Conservation (phyloP, 371 early-diverging fungal genomes). For the Phascolomyces articulosus region DNA sequence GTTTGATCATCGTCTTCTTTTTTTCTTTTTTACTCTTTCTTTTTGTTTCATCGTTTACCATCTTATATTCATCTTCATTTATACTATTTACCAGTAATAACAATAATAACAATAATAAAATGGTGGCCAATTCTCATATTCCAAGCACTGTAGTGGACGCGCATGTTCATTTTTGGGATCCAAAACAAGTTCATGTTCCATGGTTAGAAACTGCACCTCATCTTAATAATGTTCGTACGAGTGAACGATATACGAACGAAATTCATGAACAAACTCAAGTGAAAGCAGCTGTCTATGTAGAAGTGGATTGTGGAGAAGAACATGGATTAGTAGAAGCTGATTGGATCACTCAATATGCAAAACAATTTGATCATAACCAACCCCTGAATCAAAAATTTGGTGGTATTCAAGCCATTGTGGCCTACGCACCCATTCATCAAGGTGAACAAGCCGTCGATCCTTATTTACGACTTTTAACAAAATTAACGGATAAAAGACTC, state of each 20-base stretch:
- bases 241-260: slow-evolving; percentile 10
- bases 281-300: slow-evolving; percentile 21
- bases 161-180: slow-evolving; percentile 52
- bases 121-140: not conserved
- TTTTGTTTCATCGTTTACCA: no score
- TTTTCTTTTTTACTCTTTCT: not conserved
- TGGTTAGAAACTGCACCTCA: slow-evolving; percentile 24
- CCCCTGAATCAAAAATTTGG: slow-evolving; percentile 21
- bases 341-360: slow-evolving; percentile 39
- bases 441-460: slow-evolving; percentile 27
- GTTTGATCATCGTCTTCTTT: not conserved
- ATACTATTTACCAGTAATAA: no score
- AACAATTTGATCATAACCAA: slow-evolving; percentile 9
- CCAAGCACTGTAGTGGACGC: slow-evolving; percentile 25
- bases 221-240: slow-evolving; percentile 27
- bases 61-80: no score
- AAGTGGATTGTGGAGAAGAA: slow-evolving; percentile 31
- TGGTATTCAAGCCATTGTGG: slow-evolving; percentile 44
- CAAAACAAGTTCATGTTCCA: slow-evolving; percentile 33
- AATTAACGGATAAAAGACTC: slow-evolving; percentile 21
- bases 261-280: slow-evolving; percentile 8
- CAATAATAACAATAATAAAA: not conserved
- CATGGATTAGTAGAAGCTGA: slow-evolving; percentile 46
- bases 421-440: slow-evolving; percentile 48
- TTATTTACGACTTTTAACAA: slow-evolving; percentile 31